Conservation (phyloP, 2,329 filamentous ascomycete species). For the Xylariaceae sp. region DNA sequence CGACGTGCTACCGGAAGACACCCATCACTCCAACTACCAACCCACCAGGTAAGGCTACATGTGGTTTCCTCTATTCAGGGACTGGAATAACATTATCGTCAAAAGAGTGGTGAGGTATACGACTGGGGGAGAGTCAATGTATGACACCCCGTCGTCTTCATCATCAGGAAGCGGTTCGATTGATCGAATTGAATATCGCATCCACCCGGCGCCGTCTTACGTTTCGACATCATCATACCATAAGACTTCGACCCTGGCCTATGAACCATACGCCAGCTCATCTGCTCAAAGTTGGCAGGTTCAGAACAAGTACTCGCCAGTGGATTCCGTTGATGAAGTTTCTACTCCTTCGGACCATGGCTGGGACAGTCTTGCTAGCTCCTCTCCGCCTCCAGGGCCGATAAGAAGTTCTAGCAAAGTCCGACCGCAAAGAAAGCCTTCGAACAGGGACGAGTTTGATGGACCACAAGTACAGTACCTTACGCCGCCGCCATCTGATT, state of each 20-base stretch:
- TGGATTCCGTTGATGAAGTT: conserved; percentile 55
- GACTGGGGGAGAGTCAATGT: conserved; percentile 32
- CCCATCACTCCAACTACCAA: conserved; percentile 28
- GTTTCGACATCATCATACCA: conserved; percentile 40
- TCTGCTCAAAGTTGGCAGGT: conserved; percentile 44
- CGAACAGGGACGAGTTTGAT: conserved; percentile 84
- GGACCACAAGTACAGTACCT: conserved; percentile 73
- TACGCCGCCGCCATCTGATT: conserved; percentile 63
- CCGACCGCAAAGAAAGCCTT: conserved; percentile 61
- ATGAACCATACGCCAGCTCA: conserved; percentile 38
- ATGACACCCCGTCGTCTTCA: conserved; percentile 18
- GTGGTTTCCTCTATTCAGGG: conserved; percentile 19
- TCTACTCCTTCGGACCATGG: conserved; percentile 57
- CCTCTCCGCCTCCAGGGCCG: conserved; percentile 39
- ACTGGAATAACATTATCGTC: conserved; percentile 33
- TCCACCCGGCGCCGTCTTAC: conserved; percentile 38
- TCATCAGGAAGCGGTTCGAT: conserved; percentile 31
- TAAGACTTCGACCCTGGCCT: conserved; percentile 26
- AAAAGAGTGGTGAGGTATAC: conserved; percentile 42
- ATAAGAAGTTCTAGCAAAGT: conserved; percentile 44
- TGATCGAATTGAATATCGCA: conserved; percentile 38
- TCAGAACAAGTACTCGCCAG: conserved; percentile 49
- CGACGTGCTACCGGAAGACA: conserved; percentile 28
- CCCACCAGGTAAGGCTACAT: conserved; percentile 32
- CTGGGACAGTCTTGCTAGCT: conserved; percentile 45